These are phyloP conservation scores for Pichia rugopelliculosa DNA, from an alignment of 805 yeast genomes.

Conservation along the genomic window DNA sequence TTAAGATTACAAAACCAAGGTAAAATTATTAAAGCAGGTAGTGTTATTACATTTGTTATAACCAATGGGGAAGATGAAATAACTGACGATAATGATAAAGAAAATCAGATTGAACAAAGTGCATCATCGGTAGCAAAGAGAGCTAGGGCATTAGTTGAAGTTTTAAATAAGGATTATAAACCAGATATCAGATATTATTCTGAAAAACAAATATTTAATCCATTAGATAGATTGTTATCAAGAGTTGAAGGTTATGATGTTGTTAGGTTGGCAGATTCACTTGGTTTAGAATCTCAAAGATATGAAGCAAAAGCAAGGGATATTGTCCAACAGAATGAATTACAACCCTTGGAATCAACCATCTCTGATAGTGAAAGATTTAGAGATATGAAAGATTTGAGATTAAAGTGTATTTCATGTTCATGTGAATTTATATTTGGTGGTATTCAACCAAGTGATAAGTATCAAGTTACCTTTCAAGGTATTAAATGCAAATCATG, in stretches of 20 bases:
- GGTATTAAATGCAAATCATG: conserved; percentile 73
- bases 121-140: conserved; percentile 58
- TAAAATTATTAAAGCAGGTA: conserved; percentile 79
- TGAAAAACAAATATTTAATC: conserved; percentile 84
- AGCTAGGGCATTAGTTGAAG: conserved; percentile 76
- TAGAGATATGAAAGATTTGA: conserved; percentile 49
- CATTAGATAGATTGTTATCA: conserved; percentile 80
- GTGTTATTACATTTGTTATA: conserved; percentile 81
- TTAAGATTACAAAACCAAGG: conserved; percentile 73
- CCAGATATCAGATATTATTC: conserved; percentile 78
- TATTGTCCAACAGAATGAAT: conserved; percentile 31
- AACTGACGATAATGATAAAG: conserved; percentile 18
- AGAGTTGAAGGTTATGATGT: conserved; percentile 82
- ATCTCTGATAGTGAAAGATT: conserved; percentile 80
- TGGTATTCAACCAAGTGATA: conserved; percentile 61
- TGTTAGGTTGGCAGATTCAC: conserved; percentile 62
- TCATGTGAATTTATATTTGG: conserved; percentile 55
- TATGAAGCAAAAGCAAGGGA: conserved; percentile 42
- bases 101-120: conserved; percentile 10
- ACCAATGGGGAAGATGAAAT: conserved; percentile 28
- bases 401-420: conserved; percentile 54
- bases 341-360: conserved; percentile 74
- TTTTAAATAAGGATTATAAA: conserved; percentile 44
- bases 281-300: conserved; percentile 70
- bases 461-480: conserved; percentile 51